These are phyloP conservation scores for Alternaria longipes DNA, from an alignment of 2,329 filamentous ascomycete species.

Conservation along the genomic window DNA sequence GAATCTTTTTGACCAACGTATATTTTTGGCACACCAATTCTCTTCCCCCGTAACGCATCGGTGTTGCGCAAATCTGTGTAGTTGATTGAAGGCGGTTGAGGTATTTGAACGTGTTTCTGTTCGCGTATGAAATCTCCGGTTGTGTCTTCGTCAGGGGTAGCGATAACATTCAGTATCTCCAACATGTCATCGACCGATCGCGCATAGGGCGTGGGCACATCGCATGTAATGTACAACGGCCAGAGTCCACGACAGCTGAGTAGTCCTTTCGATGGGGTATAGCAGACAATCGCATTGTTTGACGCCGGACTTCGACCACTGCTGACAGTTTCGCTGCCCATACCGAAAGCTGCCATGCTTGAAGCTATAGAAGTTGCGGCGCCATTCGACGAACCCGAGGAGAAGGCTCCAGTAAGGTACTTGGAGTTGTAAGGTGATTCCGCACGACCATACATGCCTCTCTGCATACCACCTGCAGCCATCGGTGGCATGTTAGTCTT, in stretches of 20 bases:
- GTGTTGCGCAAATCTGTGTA: conserved; percentile 48
- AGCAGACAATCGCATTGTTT: conserved; percentile 65
- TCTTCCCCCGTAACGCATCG: conserved; percentile 54
- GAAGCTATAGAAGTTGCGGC: conserved; percentile 62
- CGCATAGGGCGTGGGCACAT: conserved; percentile 64
- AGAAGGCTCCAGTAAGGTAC: conserved; percentile 64
- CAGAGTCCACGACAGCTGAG: conserved; percentile 63
- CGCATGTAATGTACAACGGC: conserved; percentile 66
- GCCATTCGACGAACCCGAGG: conserved; percentile 67
- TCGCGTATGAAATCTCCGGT: conserved; percentile 65
- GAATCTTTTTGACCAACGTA: conserved; percentile 57
- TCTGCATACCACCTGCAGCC: conserved; percentile 67
- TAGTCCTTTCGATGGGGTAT: conserved; percentile 64
- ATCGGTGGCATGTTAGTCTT: conserved; percentile 69
- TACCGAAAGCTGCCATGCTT: conserved; percentile 62
- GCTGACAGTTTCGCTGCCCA: conserved; percentile 66
- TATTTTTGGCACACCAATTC: conserved; percentile 62
- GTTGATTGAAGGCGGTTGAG: conserved; percentile 45
- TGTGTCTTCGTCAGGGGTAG: conserved; percentile 53
- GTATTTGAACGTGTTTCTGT: conserved; percentile 58
- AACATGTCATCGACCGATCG: conserved; percentile 62
- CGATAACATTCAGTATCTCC: conserved; percentile 60
- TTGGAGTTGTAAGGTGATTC: conserved; percentile 65
- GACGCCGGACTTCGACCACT: conserved; percentile 66
- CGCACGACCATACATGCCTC: conserved; percentile 65